Evolutionary conservation across 108 stramenopile genomes (phyloP).

Genomic region (Nitzschia palea): DNA sequence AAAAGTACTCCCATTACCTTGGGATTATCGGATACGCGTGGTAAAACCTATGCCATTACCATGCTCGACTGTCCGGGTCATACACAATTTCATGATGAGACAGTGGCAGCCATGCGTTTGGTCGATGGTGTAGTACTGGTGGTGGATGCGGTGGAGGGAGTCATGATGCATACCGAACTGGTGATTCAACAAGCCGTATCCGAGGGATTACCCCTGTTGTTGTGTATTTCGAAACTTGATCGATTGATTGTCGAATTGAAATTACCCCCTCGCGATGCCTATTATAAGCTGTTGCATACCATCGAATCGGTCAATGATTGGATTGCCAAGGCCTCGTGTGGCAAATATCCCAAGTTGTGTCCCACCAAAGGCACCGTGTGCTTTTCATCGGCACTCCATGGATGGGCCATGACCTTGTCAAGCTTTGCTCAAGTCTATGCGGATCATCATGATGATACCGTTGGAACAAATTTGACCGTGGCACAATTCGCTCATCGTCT

Average conservation of each 20-base stretch:
- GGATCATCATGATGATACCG: constrained; percentile 56
- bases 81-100: constrained; percentile 93
- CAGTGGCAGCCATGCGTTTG: constrained; percentile 80
- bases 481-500: constrained; percentile 81
- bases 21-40: constrained; percentile 79
- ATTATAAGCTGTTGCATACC: constrained; percentile 90
- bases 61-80: constrained; percentile 96
- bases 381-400: constrained; percentile 90
- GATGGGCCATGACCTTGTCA: constrained; percentile 86
- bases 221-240: constrained; percentile 95
- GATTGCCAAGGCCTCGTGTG: constrained; percentile 57
- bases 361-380: constrained; percentile 89
- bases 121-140: constrained; percentile 91
- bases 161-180: constrained; percentile 93
- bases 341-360: constrained; percentile 70
- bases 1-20: constrained; percentile 89
- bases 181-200: constrained; percentile 73
- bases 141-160: constrained; percentile 96
- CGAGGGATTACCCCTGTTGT: constrained; percentile 78
- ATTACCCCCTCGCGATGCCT: constrained; percentile 94
- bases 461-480: constrained; percentile 69
- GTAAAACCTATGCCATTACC: constrained; percentile 89
- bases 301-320: constrained; percentile 89
- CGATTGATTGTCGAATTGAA: constrained; percentile 95
- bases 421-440: constrained; percentile 88